Base-by-base conservation (phyloP, 495 filamentous ascomycete genomes). In the Umbilicaria muhlenbergii region DNA sequence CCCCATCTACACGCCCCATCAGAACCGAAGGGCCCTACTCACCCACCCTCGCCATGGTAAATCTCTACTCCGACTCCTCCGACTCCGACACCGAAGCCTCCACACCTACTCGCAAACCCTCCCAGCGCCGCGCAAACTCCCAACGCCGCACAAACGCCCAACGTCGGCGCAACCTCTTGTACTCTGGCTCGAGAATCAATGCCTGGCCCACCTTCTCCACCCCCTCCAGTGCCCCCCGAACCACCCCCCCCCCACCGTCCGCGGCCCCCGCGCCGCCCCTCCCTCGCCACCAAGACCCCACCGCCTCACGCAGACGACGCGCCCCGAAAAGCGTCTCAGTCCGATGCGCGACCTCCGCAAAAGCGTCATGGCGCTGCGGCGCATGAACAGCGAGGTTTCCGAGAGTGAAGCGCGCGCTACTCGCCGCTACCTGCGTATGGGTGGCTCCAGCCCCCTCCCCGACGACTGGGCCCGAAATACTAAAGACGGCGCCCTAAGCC, bases 301-400 rank as follows among this genome's bases (percentile, higher is more conserved):
- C 34, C 35, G n/a, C 16, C 35, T 19, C 36, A 39, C 44, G 7
- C 38, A 40, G 16, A 16, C 17, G 7, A 35, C 15, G 14, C 41
- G 38, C 34, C 24, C 46, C 0, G 36, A 48, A 17, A 43, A 46
- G 24, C 10, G 21, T 11, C n/a, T 31, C 11, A 10, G 8, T 24
- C 21, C 31, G 16, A 5, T 15, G 5, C 38, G 13, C 14, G 41
- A 41, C 38, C 41, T 48, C 15, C 41, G 49, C 3, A 52, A 41
- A 28, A 44, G 40, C 15, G 47, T 48, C 34, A 42, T 43, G 10
- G 40, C 38, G 34, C 45, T 55, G 12, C 34, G 52, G 15, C 36
- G 52, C 15, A 52, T 53, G 52, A 58, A 56, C 34, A 54, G 50
- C 36, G 55, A 56, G 16, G 45, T 46, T 5, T 34, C 19, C 18